Evolutionary conservation across 2,329 filamentous ascomycete species (phyloP).

Genomic region (Hysterium pulicare): DNA sequence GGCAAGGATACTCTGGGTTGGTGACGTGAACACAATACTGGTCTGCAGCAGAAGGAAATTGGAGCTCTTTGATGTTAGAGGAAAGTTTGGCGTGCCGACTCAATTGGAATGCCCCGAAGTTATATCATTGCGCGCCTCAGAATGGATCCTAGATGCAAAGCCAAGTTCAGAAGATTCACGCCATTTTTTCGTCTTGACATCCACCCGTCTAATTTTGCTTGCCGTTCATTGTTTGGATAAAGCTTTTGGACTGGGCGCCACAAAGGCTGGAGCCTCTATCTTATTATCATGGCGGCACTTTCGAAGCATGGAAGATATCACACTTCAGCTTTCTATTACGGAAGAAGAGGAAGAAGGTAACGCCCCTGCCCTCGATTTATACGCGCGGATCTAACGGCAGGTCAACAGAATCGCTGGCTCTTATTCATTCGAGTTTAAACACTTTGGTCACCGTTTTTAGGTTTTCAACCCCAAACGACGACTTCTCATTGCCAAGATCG

Average conservation of each 20-base stretch:
- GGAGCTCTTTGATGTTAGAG: slow-evolving; percentile 33
- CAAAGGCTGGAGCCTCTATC: slow-evolving; percentile 31
- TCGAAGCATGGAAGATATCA: slow-evolving; percentile 51
- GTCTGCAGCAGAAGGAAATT: slow-evolving; percentile 49
- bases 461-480: slow-evolving; percentile 15
- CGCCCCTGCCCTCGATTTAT: not conserved
- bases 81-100: slow-evolving; percentile 10
- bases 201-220: slow-evolving; percentile 50
- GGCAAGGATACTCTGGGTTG: slow-evolving; percentile 49
- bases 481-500: slow-evolving; percentile 10
- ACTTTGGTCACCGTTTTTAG: slow-evolving; percentile 26
- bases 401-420: slow-evolving; percentile 22
- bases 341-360: slow-evolving; percentile 30
- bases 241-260: slow-evolving; percentile 10
- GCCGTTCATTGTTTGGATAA: slow-evolving; percentile 36
- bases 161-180: slow-evolving; percentile 45
- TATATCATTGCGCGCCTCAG: slow-evolving; percentile 20
- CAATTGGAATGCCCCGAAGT: slow-evolving; percentile 23
- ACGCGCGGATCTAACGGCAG: not conserved
- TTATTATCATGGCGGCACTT: slow-evolving; percentile 54
- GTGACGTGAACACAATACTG: slow-evolving; percentile 48
- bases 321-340: slow-evolving; percentile 39
- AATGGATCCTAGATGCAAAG: slow-evolving; percentile 59
- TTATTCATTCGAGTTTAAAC: slow-evolving; percentile 33
- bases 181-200: slow-evolving; percentile 60